Conservation (phyloP, 371 early-diverging fungal species). For the Mortierella sp. region DNA sequence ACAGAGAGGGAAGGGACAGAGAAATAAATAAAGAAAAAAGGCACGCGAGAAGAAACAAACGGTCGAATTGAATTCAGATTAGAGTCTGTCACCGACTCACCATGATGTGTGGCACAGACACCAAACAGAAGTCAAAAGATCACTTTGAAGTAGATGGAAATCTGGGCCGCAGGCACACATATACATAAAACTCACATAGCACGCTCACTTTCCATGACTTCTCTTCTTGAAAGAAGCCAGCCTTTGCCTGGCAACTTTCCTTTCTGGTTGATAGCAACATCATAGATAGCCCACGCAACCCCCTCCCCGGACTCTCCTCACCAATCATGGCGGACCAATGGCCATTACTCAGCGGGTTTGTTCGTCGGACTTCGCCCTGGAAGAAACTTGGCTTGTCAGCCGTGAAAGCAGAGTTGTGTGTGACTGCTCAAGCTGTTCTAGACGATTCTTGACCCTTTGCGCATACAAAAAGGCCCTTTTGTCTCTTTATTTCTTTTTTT, state of each 20-base stretch:
- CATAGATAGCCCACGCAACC: neutral
- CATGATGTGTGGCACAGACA: neutral
- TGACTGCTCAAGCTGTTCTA: constrained; percentile 6
- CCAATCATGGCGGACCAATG: neutral
- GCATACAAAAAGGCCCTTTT: neutral
- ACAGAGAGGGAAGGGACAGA: neutral
- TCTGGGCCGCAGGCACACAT: neutral
- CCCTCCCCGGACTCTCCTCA: neutral
- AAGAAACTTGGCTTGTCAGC: neutral
- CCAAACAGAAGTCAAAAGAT: no score
- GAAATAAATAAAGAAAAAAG: neutral
- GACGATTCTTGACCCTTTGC: neutral
- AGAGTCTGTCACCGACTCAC: neutral
- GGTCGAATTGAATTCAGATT: constrained; percentile 17
- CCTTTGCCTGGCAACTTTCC: neutral
- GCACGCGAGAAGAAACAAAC: neutral
- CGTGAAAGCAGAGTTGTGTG: neutral
- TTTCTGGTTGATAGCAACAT: no score
- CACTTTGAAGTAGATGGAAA: no score
- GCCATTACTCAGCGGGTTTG: constrained; percentile 6
- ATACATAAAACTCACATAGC: no score
- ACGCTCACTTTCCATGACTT: no score
- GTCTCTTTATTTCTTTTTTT: no score
- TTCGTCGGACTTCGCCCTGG: constrained; percentile 3
- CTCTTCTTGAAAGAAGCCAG: no score